A percentile compares a stretch with the other conserved stretches of the same genome.
phyloP scores from a whole-genome alignment of 2,329 filamentous ascomycete species.

The Aspergillus sp. region DNA sequence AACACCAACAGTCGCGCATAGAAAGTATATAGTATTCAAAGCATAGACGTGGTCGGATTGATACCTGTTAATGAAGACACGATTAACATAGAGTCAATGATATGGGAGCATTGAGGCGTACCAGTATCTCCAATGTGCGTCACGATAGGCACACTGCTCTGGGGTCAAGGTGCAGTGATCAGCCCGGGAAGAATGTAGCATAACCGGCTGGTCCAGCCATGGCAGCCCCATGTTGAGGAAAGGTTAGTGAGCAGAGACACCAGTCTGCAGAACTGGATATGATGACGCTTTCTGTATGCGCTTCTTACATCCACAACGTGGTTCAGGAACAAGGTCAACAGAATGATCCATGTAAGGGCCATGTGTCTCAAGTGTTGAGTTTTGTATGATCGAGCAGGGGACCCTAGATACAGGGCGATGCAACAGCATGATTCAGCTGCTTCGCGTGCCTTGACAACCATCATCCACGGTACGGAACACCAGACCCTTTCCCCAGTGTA shows the following conservation, averaged over 20 bases:
- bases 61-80: slow-evolving; percentile 44
- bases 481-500: not conserved
- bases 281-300: not conserved
- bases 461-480: not conserved
- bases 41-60: slow-evolving; percentile 57
- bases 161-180: slow-evolving; percentile 32
- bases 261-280: not conserved
- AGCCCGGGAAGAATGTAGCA: slow-evolving; percentile 33
- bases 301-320: not conserved
- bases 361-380: not conserved
- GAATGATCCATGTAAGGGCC: not conserved
- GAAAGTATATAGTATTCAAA: slow-evolving; percentile 56
- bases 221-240: slow-evolving; percentile 20
- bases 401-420: not conserved
- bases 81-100: not conserved
- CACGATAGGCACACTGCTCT: slow-evolving; percentile 33
- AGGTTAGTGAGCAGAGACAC: not conserved
- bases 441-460: not conserved
- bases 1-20: slow-evolving; percentile 51
- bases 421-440: not conserved
- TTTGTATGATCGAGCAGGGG: not conserved
- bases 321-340: not conserved
- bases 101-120: slow-evolving; percentile 15
- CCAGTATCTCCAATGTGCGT: slow-evolving; percentile 34
- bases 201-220: slow-evolving; percentile 36